phyloP scores from a whole-genome alignment of 2,329 filamentous ascomycete genomes.

The Alternaria novae-zelandiae region DNA sequence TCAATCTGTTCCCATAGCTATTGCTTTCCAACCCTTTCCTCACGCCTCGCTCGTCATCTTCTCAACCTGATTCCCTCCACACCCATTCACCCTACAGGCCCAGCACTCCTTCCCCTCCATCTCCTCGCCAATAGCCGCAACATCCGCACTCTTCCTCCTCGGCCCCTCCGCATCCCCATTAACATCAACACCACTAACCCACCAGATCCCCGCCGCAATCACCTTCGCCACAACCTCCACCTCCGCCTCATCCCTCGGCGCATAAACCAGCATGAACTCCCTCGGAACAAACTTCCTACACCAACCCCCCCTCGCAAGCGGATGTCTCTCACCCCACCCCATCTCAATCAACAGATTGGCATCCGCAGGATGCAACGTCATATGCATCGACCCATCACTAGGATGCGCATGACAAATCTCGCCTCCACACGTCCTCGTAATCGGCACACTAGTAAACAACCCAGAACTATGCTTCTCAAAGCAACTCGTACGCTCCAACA shows the following conservation, averaged over 20 bases:
- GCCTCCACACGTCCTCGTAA: conserved; percentile 76
- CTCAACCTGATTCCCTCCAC: conserved; percentile 29
- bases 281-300: conserved; percentile 72
- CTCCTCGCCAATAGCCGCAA: conserved; percentile 27
- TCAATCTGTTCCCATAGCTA: not conserved
- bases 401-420: conserved; percentile 84
- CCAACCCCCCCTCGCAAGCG: conserved; percentile 70
- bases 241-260: conserved; percentile 73
- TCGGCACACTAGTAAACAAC: conserved; percentile 70
- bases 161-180: conserved; percentile 21
- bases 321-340: conserved; percentile 78
- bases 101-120: conserved; percentile 30
- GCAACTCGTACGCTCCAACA: conserved; percentile 68
- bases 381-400: conserved; percentile 76
- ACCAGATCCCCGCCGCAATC: conserved; percentile 77
- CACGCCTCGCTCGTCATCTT: conserved; percentile 36
- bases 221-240: conserved; percentile 71
- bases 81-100: conserved; percentile 34
- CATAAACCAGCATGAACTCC: conserved; percentile 83
- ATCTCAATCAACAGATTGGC: conserved; percentile 73
- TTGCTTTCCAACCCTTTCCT: not conserved
- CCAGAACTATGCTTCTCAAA: conserved; percentile 84
- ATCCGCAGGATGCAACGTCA: conserved; percentile 81
- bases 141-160: conserved; percentile 32
- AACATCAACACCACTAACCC: conserved; percentile 55